phyloP scores from a whole-genome alignment of 73 alveolate species.

The Vitrella brassicaformis region DNA sequence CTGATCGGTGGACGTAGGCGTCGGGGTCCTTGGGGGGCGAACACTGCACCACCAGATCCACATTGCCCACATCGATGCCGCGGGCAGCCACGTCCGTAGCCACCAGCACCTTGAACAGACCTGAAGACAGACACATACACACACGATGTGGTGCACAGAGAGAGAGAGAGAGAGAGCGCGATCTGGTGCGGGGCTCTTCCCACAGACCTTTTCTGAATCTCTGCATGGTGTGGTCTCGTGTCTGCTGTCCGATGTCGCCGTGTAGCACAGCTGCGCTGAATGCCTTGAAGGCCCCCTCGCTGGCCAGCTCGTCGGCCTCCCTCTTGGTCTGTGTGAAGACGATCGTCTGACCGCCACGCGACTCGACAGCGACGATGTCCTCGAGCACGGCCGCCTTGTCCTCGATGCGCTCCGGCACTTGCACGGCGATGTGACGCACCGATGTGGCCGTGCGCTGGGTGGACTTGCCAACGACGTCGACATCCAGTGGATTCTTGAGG shows the following conservation, averaged over 20 bases:
- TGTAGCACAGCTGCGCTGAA: slow-evolving; percentile 56
- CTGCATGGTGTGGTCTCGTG: slow-evolving; percentile 81
- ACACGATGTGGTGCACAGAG: neutral
- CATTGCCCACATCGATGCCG: slow-evolving; percentile 90
- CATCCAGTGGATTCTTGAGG: neutral
- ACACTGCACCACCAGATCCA: slow-evolving; percentile 81
- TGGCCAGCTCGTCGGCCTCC: slow-evolving; percentile 50
- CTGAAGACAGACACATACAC: slow-evolving; percentile 6
- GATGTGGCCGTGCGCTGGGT: slow-evolving; percentile 50
- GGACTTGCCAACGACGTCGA: neutral
- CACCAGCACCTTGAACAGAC: slow-evolving; percentile 74
- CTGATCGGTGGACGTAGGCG: slow-evolving; percentile 90
- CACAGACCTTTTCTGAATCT: slow-evolving; percentile 54
- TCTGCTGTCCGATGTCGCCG: slow-evolving; percentile 61
- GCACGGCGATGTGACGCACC: slow-evolving; percentile 71
- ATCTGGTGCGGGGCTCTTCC: too few relatives aligned
- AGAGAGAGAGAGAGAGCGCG: too few relatives aligned
- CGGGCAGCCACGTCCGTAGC: slow-evolving; percentile 96
- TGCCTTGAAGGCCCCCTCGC: slow-evolving; percentile 17
- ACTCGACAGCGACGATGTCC: slow-evolving; percentile 6
- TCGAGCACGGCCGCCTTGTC: slow-evolving; percentile 55
- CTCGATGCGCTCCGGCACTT: slow-evolving; percentile 54
- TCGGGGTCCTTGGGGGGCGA: slow-evolving; percentile 93
- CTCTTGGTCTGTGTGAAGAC: slow-evolving; percentile 58
- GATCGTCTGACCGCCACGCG: slow-evolving; percentile 39